Evolutionary conservation across 805 yeast species (phyloP), one percentile per base, ranked within the genome.

Genomic region (Saccharomyces kudriavzevii): DNA sequence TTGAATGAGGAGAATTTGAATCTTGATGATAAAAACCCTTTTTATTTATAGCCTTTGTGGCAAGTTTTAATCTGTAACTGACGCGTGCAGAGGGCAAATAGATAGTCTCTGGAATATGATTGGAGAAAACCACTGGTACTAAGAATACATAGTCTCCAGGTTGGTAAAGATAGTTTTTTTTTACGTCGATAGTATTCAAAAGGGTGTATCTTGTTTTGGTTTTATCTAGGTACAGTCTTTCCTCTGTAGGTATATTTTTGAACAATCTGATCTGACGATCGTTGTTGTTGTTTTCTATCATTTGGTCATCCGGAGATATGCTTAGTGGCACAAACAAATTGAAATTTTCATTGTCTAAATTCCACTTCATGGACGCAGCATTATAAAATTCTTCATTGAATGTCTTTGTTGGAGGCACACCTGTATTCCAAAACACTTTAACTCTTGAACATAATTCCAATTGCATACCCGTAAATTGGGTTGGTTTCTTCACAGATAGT

Each of bases 71-170:
- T 27, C 56, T 50, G 40, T 63, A 58, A 29, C 56, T 56, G 22
- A 65, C 60, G 26, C 66, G 54, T 5, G 62, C 78, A 58, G 53
- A 72, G 53, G 56, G 78, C 61, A 49, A 70, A 56, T 50, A 72
- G 46, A 49, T 73, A 0, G 87, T 68, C 50, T 87, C 87, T 0
- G 90, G 87, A 2, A 84, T 75, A 52, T 74, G 76, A 20, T 79
- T 73, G 0, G 87, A 84, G 52, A 84, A 76, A 4, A 80, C 66
- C 0, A 82, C 70, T 0, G 92, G 91, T 5, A 86, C 63, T 17
- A 84, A 62, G 61, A 84, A 87, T 2, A 85, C 77, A 62, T 87
- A 86, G 58, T 82, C 77, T 22, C 94, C 94, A 3, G 90, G 80
- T 57, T 79, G 77, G 56, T 64, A 68, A 55, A 40, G 47, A 13